These are phyloP conservation scores for Corynespora cassiicola DNA, from an alignment of 2,329 filamentous ascomycete species.

Conservation along the genomic window DNA sequence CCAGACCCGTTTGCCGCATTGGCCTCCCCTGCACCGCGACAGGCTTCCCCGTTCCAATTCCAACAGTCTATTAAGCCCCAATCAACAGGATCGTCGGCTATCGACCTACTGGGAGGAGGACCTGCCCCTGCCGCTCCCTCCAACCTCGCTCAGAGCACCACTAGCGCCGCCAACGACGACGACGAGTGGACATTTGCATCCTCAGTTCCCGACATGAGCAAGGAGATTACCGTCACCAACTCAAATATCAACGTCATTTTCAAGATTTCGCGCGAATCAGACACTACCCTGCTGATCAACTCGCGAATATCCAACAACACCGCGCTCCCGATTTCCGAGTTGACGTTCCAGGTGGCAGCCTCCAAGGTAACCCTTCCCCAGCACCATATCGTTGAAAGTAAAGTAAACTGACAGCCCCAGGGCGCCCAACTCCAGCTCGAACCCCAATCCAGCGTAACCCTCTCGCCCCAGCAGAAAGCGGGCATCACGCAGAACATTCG, in stretches of 20 bases:
- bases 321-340: slow-evolving; percentile 71
- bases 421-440: slow-evolving; percentile 81
- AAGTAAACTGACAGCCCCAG: slow-evolving; percentile 54
- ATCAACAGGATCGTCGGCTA: slow-evolving; percentile 34
- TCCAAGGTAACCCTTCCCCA: slow-evolving; percentile 71
- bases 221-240: slow-evolving; percentile 72
- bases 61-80: slow-evolving; percentile 51
- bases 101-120: slow-evolving; percentile 46
- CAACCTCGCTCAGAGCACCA: slow-evolving; percentile 31
- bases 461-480: slow-evolving; percentile 73
- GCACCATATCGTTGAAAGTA: not conserved
- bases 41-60: slow-evolving; percentile 57
- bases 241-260: slow-evolving; percentile 76
- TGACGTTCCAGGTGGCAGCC: slow-evolving; percentile 92
- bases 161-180: slow-evolving; percentile 74
- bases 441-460: slow-evolving; percentile 80
- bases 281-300: slow-evolving; percentile 69
- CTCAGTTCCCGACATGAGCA: slow-evolving; percentile 74
- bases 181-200: slow-evolving; percentile 97
- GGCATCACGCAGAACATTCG: slow-evolving; percentile 85
- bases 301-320: slow-evolving; percentile 87
- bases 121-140: slow-evolving; percentile 26
- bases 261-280: slow-evolving; percentile 66
- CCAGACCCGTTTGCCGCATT: slow-evolving; percentile 68
- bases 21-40: slow-evolving; percentile 58